phyloP scores from a whole-genome alignment of 1,284 basidiomycete species.

The Phlebopus sp. region DNA sequence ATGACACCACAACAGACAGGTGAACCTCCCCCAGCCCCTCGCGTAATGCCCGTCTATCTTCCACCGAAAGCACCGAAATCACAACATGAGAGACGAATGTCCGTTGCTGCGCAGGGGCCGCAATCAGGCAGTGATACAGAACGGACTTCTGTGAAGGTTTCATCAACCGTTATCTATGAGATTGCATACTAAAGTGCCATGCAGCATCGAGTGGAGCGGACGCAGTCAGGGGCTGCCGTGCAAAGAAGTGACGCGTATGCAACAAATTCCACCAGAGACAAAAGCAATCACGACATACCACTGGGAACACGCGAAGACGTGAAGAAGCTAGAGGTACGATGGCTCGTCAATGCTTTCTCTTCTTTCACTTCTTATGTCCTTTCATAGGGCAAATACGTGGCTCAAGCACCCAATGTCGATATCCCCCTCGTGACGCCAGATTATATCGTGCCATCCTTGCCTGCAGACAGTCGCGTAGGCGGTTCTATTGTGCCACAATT shows the following conservation, averaged over 20 bases:
- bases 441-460: slow-evolving; percentile 22
- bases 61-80: slow-evolving; percentile 32
- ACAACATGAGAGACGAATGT: slow-evolving; percentile 28
- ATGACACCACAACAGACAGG: slow-evolving; percentile 22
- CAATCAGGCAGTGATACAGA: slow-evolving; percentile 35
- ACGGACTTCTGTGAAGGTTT: slow-evolving; percentile 25
- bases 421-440: slow-evolving; percentile 34
- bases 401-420: slow-evolving; percentile 23
- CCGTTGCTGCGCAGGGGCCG: slow-evolving; percentile 24
- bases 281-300: slow-evolving; percentile 23
- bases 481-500: slow-evolving; percentile 32
- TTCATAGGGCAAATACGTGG: slow-evolving; percentile 21
- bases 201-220: slow-evolving; percentile 33
- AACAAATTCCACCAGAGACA: slow-evolving; percentile 27
- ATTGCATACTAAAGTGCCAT: slow-evolving; percentile 18
- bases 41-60: slow-evolving; percentile 37
- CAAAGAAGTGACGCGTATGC: slow-evolving; percentile 31
- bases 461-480: slow-evolving; percentile 18
- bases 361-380: slow-evolving; percentile 6
- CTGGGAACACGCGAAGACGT: slow-evolving; percentile 24
- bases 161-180: slow-evolving; percentile 9
- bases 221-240: slow-evolving; percentile 29
- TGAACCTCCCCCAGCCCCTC: slow-evolving; percentile 36
- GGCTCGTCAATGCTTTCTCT: neutral
- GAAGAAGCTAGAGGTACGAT: slow-evolving; percentile 27